Evolutionary conservation across 176 grass and related monocot species (phyloP).

Genomic region (Secale cereale): DNA sequence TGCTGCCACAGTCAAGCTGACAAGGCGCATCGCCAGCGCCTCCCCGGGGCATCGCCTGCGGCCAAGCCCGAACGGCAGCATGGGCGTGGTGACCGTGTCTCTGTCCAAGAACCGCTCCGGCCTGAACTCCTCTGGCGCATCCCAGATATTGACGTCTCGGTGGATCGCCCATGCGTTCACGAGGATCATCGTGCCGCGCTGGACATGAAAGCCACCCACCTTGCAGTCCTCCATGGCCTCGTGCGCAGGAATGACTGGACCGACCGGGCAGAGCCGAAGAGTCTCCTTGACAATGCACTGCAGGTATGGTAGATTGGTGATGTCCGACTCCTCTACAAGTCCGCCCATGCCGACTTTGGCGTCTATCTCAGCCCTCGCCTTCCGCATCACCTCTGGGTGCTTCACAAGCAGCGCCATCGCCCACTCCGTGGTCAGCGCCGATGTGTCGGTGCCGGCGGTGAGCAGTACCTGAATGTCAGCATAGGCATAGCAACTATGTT

Average conservation of each 20-base stretch:
- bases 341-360: conserved; percentile 18
- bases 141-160: conserved; percentile 51
- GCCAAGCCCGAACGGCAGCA: conserved; percentile 68
- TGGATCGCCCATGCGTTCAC: conserved; percentile 65
- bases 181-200: conserved; percentile 52
- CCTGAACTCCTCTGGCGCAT: conserved; percentile 43
- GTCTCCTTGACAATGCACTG: conserved; percentile 61
- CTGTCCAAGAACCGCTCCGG: conserved; percentile 51
- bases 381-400: conserved; percentile 30
- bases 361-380: conserved; percentile 35
- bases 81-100: not conserved
- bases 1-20: conserved; percentile 39
- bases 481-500: not conserved
- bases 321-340: conserved; percentile 48
- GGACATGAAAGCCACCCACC: conserved; percentile 39
- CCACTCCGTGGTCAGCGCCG: conserved; percentile 57
- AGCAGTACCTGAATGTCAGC: conserved; percentile 26
- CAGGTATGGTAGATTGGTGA: conserved; percentile 44
- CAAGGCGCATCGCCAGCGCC: conserved; percentile 33
- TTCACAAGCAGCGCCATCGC: conserved; percentile 51
- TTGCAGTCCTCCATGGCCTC: conserved; percentile 53
- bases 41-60: conserved; percentile 61
- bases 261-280: conserved; percentile 43
- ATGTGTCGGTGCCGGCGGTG: conserved; percentile 57
- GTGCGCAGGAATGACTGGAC: conserved; percentile 50